Evolutionary conservation across 2,329 filamentous ascomycete genomes (phyloP).

Genomic region (Huntiella bhutanensis): DNA sequence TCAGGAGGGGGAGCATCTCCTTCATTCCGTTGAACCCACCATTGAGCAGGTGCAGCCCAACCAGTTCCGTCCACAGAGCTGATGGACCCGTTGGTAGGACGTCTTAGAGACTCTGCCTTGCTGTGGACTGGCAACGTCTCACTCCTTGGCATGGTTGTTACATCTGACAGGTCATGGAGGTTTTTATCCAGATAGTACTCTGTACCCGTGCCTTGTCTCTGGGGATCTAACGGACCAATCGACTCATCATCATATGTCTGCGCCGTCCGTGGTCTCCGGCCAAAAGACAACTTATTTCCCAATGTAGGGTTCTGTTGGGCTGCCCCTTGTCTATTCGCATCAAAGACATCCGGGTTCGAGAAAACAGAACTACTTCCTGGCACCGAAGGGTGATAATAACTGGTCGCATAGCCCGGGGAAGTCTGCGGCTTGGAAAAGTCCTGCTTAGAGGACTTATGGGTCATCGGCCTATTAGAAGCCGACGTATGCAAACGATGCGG

Average conservation of each 20-base stretch:
- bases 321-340: conserved; percentile 12
- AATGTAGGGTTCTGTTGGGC: conserved; percentile 20
- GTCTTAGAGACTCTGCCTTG: not conserved
- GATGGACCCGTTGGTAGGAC: conserved; percentile 5
- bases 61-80: conserved; percentile 22
- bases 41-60: conserved; percentile 93
- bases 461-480: conserved; percentile 19
- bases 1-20: conserved; percentile 51
- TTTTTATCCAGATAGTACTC: conserved; percentile 73
- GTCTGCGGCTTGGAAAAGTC: conserved; percentile 22
- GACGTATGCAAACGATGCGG: not conserved
- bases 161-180: conserved; percentile 70
- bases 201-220: conserved; percentile 32
- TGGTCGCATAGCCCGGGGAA: conserved; percentile 14
- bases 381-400: conserved; percentile 3
- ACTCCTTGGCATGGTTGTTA: not conserved
- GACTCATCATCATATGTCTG: conserved; percentile 36
- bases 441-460: conserved; percentile 27
- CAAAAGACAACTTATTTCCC: conserved; percentile 44
- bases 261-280: conserved; percentile 32
- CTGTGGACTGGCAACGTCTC: conserved; percentile 4
- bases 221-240: conserved; percentile 35
- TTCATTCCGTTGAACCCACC: conserved; percentile 64
- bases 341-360: conserved; percentile 8
- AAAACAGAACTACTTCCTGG: conserved; percentile 5